Percentiles rank a stretch among this genome's conserved stretches.
Conservation (phyloP, 73 alveolate species). For the Urostyla sp. region DNA sequence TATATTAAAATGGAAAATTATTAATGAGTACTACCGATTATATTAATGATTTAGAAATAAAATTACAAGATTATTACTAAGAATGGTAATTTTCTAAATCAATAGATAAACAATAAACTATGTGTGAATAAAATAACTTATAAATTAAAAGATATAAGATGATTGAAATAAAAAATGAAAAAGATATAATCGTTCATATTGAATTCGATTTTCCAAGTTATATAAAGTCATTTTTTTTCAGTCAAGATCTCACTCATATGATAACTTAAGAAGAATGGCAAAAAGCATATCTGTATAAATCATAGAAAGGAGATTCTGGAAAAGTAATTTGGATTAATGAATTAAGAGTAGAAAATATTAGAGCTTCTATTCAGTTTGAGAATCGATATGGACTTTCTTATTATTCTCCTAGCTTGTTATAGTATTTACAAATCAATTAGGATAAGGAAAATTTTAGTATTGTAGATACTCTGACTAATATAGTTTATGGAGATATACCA, state of each 20-base stretch:
- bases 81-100: not conserved
- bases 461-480: not conserved
- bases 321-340: not conserved
- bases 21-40: not conserved
- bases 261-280: not conserved
- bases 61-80: not conserved
- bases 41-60: not conserved
- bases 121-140: not conserved
- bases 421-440: not conserved
- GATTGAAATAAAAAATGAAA: slow-evolving; percentile 11
- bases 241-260: slow-evolving; percentile 4
- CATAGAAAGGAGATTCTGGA: not conserved
- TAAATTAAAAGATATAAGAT: not conserved
- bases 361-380: not conserved
- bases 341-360: not conserved
- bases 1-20: not conserved
- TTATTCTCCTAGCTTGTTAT: not conserved
- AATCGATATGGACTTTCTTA: not conserved
- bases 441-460: not conserved
- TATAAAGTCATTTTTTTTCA: not conserved
- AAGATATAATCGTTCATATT: slow-evolving; percentile 5
- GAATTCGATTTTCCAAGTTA: slow-evolving; percentile 13
- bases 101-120: not conserved
- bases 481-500: not conserved
- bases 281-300: not conserved